phyloP scores from a whole-genome alignment of 257 asterid genomes.

The Solanum appendiculatum region DNA sequence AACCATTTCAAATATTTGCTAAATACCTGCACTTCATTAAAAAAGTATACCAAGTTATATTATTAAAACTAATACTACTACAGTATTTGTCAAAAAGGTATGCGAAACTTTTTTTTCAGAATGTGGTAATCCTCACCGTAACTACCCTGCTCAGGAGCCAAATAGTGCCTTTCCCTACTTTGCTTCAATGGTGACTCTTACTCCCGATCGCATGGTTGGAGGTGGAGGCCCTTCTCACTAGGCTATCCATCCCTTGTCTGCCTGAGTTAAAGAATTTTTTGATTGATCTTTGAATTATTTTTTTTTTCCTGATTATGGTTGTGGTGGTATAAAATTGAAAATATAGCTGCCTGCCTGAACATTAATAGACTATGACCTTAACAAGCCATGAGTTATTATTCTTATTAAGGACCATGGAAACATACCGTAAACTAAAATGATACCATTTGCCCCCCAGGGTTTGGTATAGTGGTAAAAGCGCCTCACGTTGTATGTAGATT shows the following conservation, averaged over 20 bases:
- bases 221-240: neutral
- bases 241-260: neutral
- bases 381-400: neutral
- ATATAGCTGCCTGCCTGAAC: neutral
- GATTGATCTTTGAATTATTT: neutral
- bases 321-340: neutral
- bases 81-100: neutral
- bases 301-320: neutral
- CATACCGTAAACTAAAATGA: neutral
- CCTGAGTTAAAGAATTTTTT: neutral
- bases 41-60: neutral
- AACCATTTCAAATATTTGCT: neutral
- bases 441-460: neutral
- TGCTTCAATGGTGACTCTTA: neutral
- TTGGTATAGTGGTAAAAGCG: neutral
- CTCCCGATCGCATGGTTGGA: neutral
- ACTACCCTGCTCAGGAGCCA: neutral
- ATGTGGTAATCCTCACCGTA: neutral
- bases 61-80: neutral
- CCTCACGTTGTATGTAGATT: neutral
- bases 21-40: neutral
- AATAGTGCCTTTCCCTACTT: neutral
- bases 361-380: neutral
- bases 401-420: neutral
- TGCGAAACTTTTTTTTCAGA: neutral